These are phyloP conservation scores for Cyclocybe cylindracea DNA, from an alignment of 768 basidiomycete species.

Conservation along the genomic window DNA sequence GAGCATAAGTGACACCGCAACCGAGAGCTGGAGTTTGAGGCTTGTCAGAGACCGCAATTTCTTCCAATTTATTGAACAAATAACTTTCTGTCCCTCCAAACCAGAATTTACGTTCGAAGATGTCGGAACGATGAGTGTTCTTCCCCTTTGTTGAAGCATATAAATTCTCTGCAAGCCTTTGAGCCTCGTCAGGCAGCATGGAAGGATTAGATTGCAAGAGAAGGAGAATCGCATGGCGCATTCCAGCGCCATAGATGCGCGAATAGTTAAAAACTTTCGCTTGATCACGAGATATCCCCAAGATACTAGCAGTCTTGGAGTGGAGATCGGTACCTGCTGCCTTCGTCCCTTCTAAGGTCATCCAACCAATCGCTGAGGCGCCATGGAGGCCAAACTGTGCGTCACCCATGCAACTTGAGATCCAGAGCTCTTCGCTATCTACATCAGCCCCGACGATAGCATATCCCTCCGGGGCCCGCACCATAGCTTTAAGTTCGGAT, in stretches of 20 bases:
- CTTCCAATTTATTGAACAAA: slow-evolving; percentile 97
- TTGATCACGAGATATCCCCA: slow-evolving; percentile 90
- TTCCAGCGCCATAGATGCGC: slow-evolving; percentile 97
- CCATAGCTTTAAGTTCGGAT: slow-evolving; percentile 97
- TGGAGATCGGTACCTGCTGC: slow-evolving; percentile 93
- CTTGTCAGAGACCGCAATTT: slow-evolving; percentile 83
- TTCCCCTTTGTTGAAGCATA: slow-evolving; percentile 94
- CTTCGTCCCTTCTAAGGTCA: slow-evolving; percentile 98
- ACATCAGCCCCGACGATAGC: slow-evolving; percentile 97
- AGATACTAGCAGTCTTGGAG: slow-evolving; percentile 91
- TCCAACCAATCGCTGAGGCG: slow-evolving; percentile 97
- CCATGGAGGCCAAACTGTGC: slow-evolving; percentile 97
- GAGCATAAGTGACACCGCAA: slow-evolving; percentile 90
- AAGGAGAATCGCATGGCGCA: slow-evolving; percentile 88
- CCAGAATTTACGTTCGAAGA: slow-evolving; percentile 90
- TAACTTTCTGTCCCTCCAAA: slow-evolving; percentile 95
- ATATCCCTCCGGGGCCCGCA: slow-evolving; percentile 91
- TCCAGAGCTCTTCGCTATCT: slow-evolving; percentile 99
- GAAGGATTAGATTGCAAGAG: slow-evolving; percentile 82
- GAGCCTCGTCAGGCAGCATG: slow-evolving; percentile 79
- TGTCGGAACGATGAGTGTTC: slow-evolving; percentile 73
- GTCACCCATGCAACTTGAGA: slow-evolving; percentile 97
- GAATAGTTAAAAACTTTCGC: slow-evolving; percentile 99
- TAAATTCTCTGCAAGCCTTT: slow-evolving; percentile 77
- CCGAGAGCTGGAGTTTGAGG: slow-evolving; percentile 93